A percentile compares a stretch with the other conserved stretches of the same genome.
Evolutionary conservation across 2,329 filamentous ascomycete genomes (phyloP).

Genomic region (Plenodomus tracheiphilus): DNA sequence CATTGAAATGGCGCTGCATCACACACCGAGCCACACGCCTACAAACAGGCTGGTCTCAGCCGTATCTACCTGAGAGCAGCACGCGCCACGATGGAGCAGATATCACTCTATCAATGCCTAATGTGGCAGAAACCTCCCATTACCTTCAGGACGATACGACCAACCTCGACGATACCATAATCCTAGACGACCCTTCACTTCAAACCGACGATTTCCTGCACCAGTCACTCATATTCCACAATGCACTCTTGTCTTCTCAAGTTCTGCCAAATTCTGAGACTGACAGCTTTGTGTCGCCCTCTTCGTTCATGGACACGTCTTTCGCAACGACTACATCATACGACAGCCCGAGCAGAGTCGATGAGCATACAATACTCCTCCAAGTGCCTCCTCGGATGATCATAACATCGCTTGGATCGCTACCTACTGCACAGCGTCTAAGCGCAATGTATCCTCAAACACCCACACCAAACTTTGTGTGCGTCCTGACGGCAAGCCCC

Average conservation of each 20-base stretch:
- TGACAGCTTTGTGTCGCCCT: slow-evolving; percentile 37
- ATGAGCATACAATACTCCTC: slow-evolving; percentile 7
- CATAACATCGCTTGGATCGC: slow-evolving; percentile 66
- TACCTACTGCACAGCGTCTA: slow-evolving; percentile 71
- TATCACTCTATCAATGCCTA: slow-evolving; percentile 22
- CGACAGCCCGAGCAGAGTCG: slow-evolving; percentile 25
- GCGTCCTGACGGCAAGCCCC: slow-evolving; percentile 73
- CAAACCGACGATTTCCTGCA: slow-evolving; percentile 64
- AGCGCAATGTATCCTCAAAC: slow-evolving; percentile 74
- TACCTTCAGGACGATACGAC: slow-evolving; percentile 21
- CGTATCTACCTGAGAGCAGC: slow-evolving; percentile 23
- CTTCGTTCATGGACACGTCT: slow-evolving; percentile 42
- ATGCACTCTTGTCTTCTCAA: slow-evolving; percentile 67
- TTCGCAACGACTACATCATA: slow-evolving; percentile 39
- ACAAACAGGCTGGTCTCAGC: slow-evolving; percentile 38
- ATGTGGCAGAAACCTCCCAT: slow-evolving; percentile 9
- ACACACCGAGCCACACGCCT: slow-evolving; percentile 17
- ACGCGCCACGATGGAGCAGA: slow-evolving; percentile 2
- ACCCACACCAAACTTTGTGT: slow-evolving; percentile 80
- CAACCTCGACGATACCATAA: slow-evolving; percentile 30
- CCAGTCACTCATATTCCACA: slow-evolving; percentile 73
- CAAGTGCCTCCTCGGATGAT: slow-evolving; percentile 34
- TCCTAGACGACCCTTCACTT: slow-evolving; percentile 16
- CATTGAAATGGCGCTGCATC: slow-evolving; percentile 38
- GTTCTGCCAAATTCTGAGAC: slow-evolving; percentile 21